phyloP scores from a whole-genome alignment of 2,329 filamentous ascomycete species.

The Colletotrichum somersetense region DNA sequence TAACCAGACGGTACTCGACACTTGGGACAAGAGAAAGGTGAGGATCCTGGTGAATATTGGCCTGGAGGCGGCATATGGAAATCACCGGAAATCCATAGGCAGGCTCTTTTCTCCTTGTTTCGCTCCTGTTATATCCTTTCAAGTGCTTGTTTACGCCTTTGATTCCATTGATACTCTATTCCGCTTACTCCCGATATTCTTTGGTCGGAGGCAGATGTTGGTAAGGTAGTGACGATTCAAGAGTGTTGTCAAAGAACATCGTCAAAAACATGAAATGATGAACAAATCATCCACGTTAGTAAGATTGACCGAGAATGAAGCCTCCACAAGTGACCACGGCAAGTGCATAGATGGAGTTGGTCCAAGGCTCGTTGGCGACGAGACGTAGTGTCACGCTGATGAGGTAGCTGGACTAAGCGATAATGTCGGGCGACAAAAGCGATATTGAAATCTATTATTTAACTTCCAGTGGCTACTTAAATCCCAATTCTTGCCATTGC shows the following conservation, averaged over 20 bases:
- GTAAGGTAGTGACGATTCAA: too few relatives aligned
- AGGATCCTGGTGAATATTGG: neutral
- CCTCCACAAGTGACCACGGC: too few relatives aligned
- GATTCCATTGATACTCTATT: too few relatives aligned
- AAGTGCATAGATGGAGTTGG: too few relatives aligned
- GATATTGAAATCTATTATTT: neutral
- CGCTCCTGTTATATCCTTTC: too few relatives aligned
- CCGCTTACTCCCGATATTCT: neutral
- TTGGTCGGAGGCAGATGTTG: neutral
- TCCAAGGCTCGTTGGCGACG: neutral
- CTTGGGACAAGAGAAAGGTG: neutral
- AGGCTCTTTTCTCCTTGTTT: neutral
- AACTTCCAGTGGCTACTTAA: neutral
- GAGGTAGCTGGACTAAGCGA: too few relatives aligned
- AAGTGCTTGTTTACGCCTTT: too few relatives aligned
- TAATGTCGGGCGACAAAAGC: neutral
- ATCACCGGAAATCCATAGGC: neutral
- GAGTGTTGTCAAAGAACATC: too few relatives aligned
- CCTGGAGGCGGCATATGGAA: neutral
- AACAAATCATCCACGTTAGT: neutral
- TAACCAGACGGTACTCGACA: too few relatives aligned
- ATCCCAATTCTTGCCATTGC: neutral
- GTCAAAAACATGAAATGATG: too few relatives aligned
- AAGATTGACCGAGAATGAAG: too few relatives aligned
- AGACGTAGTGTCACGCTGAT: neutral